phyloP scores from a whole-genome alignment of 2,329 filamentous ascomycete genomes.

The Beauveria medogensis region DNA sequence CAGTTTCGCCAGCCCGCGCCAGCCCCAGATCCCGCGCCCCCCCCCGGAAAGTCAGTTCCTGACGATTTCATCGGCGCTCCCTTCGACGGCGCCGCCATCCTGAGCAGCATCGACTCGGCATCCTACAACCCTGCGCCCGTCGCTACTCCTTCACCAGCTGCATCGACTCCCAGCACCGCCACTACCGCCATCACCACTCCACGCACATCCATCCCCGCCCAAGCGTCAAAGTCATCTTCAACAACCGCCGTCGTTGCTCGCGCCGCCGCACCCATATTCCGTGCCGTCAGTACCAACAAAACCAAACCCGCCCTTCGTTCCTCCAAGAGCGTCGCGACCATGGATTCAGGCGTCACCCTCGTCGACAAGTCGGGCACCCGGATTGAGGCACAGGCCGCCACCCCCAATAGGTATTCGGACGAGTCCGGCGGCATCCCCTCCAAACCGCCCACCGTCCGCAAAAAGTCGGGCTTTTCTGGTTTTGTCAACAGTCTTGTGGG shows the following conservation, averaged over 20 bases:
- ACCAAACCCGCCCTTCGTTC: constrained; percentile 48
- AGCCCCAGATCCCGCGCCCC: constrained; percentile 14
- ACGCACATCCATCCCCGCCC: constrained; percentile 20
- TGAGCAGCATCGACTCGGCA: constrained; percentile 51
- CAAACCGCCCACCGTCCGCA: constrained; percentile 56
- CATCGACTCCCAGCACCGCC: constrained; percentile 23
- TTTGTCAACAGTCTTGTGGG: constrained; percentile 79
- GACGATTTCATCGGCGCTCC: constrained; percentile 58
- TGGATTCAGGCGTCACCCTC: constrained; percentile 22
- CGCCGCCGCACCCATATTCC: constrained; percentile 47
- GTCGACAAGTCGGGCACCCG: constrained; percentile 28
- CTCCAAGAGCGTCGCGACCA: constrained; percentile 46
- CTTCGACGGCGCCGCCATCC: constrained; percentile 55
- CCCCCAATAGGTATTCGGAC: constrained; percentile 69
- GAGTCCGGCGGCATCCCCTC: constrained; percentile 53
- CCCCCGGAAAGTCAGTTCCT: constrained; percentile 26
- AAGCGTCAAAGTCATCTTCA: constrained; percentile 22
- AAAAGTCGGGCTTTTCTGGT: constrained; percentile 82
- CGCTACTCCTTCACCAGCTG: constrained; percentile 9
- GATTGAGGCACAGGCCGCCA: constrained; percentile 23
- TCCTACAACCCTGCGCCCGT: constrained; percentile 19
- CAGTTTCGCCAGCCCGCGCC: constrained; percentile 18
- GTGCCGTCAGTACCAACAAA: constrained; percentile 33
- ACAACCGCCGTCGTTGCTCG: constrained; percentile 21
- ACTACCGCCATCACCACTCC: constrained; percentile 13